Percentiles rank a stretch among this genome's conserved stretches.
These are phyloP conservation scores for Acanthamoeba castellanii DNA, from an alignment of 208 protist species.

Conservation along the genomic window DNA sequence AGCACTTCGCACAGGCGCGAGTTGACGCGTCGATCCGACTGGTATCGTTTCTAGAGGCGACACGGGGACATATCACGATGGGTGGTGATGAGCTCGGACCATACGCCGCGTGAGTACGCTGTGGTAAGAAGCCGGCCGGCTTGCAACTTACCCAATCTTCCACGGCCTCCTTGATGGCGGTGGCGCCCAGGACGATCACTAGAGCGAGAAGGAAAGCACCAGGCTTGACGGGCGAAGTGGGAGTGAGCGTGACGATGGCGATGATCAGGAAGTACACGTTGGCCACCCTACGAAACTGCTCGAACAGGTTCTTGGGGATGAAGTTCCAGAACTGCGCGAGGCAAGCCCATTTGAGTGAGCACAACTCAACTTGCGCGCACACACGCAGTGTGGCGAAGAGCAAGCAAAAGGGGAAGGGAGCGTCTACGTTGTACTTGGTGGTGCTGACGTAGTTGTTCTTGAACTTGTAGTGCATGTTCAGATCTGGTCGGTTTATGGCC, in stretches of 20 bases:
- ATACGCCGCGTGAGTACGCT: neutral
- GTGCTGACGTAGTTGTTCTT: constrained; percentile 70
- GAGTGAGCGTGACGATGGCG: constrained; percentile 63
- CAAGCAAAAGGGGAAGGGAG: neutral
- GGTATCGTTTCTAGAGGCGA: constrained; percentile 61
- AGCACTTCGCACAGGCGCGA: constrained; percentile 57
- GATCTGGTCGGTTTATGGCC: constrained; percentile 33
- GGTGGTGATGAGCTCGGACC: neutral
- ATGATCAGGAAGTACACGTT: constrained; percentile 98
- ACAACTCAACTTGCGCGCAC: neutral
- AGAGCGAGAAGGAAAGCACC: constrained; percentile 89
- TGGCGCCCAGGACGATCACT: constrained; percentile 85
- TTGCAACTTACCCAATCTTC: constrained; percentile 84
- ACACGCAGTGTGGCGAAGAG: neutral
- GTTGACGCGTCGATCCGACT: constrained; percentile 65
- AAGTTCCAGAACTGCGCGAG: constrained; percentile 90
- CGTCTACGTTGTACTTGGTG: constrained; percentile 52
- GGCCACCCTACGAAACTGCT: constrained; percentile 96
- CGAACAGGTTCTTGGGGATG: constrained; percentile 96
- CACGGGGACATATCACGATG: neutral
- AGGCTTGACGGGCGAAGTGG: constrained; percentile 93
- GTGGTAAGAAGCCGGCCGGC: neutral
- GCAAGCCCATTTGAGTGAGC: neutral
- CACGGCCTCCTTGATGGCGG: constrained; percentile 87
- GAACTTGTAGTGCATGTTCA: constrained; percentile 44